These are phyloP conservation scores for Rauvolfia tetraphylla DNA, from an alignment of 257 asterid species.

Conservation along the genomic window DNA sequence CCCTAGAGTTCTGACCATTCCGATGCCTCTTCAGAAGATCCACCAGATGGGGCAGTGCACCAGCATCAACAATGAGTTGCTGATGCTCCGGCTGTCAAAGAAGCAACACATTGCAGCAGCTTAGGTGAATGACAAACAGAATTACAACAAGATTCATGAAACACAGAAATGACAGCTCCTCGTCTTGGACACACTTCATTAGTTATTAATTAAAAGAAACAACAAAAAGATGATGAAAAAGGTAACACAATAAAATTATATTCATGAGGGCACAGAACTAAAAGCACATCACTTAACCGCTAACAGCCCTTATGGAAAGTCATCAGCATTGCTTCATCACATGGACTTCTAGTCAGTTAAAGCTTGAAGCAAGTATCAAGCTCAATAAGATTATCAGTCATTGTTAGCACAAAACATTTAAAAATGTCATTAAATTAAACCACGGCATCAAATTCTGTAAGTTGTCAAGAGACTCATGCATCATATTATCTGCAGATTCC, in stretches of 20 bases:
- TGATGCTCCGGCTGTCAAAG: slow-evolving; percentile 92
- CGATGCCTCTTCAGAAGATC: slow-evolving; percentile 68
- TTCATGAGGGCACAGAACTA: neutral
- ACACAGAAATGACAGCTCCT: neutral
- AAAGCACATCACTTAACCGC: neutral
- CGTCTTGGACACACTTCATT: neutral
- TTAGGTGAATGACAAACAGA: neutral
- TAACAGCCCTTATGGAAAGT: neutral
- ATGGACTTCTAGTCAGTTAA: neutral
- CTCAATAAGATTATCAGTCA: neutral
- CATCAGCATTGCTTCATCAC: neutral
- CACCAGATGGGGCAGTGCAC: slow-evolving; percentile 96
- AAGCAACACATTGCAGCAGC: neutral
- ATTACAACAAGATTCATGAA: neutral
- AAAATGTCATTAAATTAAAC: neutral
- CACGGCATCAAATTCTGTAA: neutral
- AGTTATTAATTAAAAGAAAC: neutral
- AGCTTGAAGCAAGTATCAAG: neutral
- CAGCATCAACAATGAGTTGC: slow-evolving; percentile 92
- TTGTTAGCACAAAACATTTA: neutral
- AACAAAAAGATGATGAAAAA: too few relatives aligned
- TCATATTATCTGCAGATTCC: neutral
- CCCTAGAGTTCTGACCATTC: slow-evolving; percentile 62
- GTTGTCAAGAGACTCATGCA: neutral
- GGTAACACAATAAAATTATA: neutral